phyloP scores from a whole-genome alignment of 2,329 filamentous ascomycete species.

The Huntiella abstrusa region DNA sequence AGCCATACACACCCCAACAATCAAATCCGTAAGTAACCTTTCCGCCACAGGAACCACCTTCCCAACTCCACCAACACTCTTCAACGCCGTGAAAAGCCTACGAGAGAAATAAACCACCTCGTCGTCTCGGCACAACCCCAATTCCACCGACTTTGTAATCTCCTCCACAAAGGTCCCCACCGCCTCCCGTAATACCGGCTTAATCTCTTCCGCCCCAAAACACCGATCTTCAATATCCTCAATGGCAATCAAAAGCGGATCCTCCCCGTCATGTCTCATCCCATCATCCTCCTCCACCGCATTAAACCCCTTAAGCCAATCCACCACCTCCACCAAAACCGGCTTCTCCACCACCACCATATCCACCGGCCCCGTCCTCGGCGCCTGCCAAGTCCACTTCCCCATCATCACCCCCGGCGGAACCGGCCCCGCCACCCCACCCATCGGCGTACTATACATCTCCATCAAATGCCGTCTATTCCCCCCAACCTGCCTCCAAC shows the following conservation, averaged over 20 bases:
- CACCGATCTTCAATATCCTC: slow-evolving; percentile 2
- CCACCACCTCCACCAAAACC: neutral
- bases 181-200: slow-evolving; percentile 1
- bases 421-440: neutral
- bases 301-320: slow-evolving; percentile 8
- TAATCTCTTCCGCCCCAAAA: neutral
- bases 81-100: slow-evolving; percentile 3
- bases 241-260: slow-evolving; percentile 4
- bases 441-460: slow-evolving; percentile 15
- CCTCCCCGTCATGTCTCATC: neutral
- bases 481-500: slow-evolving; percentile 31
- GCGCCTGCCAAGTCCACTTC: neutral
- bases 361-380: neutral
- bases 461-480: slow-evolving; percentile 30
- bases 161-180: slow-evolving; percentile 5
- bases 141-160: slow-evolving; percentile 3
- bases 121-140: slow-evolving; percentile 8
- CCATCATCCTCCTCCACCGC: neutral
- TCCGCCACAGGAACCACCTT: neutral
- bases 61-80: neutral
- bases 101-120: slow-evolving; percentile 8
- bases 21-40: neutral
- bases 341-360: neutral
- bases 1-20: slow-evolving; percentile 5
- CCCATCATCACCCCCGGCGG: neutral